Evolutionary conservation across 768 basidiomycete species (phyloP), one percentile per base, ranked within the genome.

Genomic region (Boletus pseudopeckii): DNA sequence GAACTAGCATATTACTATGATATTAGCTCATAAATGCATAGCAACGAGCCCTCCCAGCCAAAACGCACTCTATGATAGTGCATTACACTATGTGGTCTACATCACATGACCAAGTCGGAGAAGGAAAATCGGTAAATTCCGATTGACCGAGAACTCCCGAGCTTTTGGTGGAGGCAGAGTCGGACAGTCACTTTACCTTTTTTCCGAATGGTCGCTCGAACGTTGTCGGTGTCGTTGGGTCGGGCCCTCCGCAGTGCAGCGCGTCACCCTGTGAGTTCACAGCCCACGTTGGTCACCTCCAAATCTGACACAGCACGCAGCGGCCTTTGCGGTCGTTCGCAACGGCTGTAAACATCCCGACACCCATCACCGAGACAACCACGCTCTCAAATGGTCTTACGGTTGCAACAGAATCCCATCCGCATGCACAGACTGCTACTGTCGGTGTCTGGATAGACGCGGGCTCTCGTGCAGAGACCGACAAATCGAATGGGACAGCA

Each of bases 381-480:
- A 96, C 92, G 6, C 87, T 99, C 50, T 78, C 91, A 14, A 98
- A 97, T 77, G 97, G 97, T 56, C 78, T 99, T 53, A 96, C 93
- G 13, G 86, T 99, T 60, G 95, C 95, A 45, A 96, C 94, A 2
- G 93, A 96, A 73, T 75, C 89, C 8, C 90, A 93, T 56, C 81
- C 91, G 5, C 87, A 91, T 70, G 88, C 92, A 5, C 90, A 95
- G 74, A 98, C 97, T 0, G 94, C 95, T 7, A 99, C 96, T n/a
- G 93, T 98, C 34, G 97, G 97, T 58, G 88, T 98, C 55, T 99
- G 94, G 94, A 96, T 99, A 64, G 96, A 98, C 70, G 96, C 97
- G 54, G 97, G 97, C 59, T 94, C 92, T 59, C 84, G 97, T 52
- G 95, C 94, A 54, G 97, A 99, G 81, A 96, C 90, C 44, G 88